phyloP scores from a whole-genome alignment of 164 flowering plant genomes.

The Cinnamomum chago region DNA sequence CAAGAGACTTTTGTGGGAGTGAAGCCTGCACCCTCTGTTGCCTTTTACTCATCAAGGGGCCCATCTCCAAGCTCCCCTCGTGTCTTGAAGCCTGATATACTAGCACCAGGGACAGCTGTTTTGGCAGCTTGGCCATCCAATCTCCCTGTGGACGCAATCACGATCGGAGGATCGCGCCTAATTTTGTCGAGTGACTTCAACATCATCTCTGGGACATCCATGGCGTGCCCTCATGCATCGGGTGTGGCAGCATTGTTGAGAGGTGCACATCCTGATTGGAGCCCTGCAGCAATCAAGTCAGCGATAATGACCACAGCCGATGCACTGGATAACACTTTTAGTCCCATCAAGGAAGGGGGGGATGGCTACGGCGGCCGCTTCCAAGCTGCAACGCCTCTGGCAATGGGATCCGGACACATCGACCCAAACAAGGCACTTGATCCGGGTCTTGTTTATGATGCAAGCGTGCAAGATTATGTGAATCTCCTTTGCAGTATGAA shows the following conservation, averaged over 20 bases:
- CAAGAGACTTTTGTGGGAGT: constrained; percentile 30
- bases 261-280: constrained; percentile 61
- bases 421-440: constrained; percentile 63
- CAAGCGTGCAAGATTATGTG: constrained; percentile 35
- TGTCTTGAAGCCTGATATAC: constrained; percentile 24
- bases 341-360: constrained; percentile 38
- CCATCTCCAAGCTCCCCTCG: constrained; percentile 12
- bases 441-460: constrained; percentile 67
- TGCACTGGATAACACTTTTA: constrained; percentile 32
- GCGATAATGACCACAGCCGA: constrained; percentile 70
- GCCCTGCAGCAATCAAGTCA: constrained; percentile 67
- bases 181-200: constrained; percentile 36
- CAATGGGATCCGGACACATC: constrained; percentile 65
- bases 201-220: constrained; percentile 62
- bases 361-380: background rate
- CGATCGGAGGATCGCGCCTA: background rate
- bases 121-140: constrained; percentile 41
- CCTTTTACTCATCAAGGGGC: constrained; percentile 48
- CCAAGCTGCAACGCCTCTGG: constrained; percentile 45
- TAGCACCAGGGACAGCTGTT: constrained; percentile 39
- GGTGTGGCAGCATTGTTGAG: constrained; percentile 62
- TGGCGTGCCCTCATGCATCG: constrained; percentile 68
- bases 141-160: background rate
- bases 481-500: constrained; percentile 53
- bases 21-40: constrained; percentile 46